phyloP scores from a whole-genome alignment of 257 asterid species.

The Thymus mandschuricus region DNA sequence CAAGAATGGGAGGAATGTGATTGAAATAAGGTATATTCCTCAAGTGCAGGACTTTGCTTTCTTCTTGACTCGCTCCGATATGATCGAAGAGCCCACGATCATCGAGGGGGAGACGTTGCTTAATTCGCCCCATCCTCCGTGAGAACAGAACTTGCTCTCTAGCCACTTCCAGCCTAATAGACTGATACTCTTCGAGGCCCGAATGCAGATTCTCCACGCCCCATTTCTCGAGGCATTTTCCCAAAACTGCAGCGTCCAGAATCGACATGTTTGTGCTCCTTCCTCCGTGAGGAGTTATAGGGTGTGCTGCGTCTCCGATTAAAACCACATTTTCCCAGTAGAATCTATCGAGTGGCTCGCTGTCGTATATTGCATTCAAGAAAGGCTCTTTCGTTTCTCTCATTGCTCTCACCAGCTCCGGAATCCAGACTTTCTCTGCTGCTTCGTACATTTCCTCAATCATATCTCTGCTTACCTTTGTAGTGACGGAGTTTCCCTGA shows the following conservation, averaged over 20 bases:
- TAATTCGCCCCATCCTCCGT: conserved; percentile 65
- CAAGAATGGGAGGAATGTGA: conserved; percentile 51
- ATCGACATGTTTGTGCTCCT: conserved; percentile 92
- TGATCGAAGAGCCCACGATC: conserved; percentile 56
- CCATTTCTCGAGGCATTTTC: conserved; percentile 68
- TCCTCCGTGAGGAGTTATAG: conserved; percentile 71
- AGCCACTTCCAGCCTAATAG: conserved; percentile 58
- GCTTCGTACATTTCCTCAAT: conserved; percentile 55
- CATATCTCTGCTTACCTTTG: conserved; percentile 60
- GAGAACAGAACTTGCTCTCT: conserved; percentile 66
- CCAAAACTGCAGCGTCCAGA: conserved; percentile 77
- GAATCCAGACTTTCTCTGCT: conserved; percentile 71
- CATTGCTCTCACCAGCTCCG: conserved; percentile 61
- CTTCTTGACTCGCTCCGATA: conserved; percentile 44
- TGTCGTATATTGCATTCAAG: conserved; percentile 71
- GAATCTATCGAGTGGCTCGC: conserved; percentile 56
- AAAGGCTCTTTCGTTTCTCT: conserved; percentile 68
- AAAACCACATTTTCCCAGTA: conserved; percentile 67
- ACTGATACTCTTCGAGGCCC: conserved; percentile 70
- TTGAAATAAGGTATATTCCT: conserved; percentile 63
- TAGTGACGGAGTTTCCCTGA: conserved; percentile 73
- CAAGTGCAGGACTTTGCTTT: conserved; percentile 56
- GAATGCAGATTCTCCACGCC: conserved; percentile 45
- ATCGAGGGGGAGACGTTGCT: conserved; percentile 56
- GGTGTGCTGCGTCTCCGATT: conserved; percentile 88